Conservation (phyloP, 306 rosid genomes). For the Begonia fuchsioides region DNA sequence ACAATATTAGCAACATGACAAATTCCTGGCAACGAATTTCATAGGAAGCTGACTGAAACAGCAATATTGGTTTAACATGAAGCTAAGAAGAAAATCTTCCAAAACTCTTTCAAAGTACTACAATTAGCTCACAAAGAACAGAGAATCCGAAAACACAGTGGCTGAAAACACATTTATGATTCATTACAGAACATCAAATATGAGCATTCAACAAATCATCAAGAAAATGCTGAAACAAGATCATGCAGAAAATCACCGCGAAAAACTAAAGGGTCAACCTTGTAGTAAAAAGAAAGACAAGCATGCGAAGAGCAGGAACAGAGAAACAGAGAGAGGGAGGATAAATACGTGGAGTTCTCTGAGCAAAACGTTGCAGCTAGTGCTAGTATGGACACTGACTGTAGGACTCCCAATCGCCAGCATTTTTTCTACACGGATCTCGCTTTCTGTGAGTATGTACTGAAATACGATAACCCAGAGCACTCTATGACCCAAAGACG, state of each 20-base stretch:
- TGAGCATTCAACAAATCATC: constrained; percentile 11
- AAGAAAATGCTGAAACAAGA: too few species aligned
- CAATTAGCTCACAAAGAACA: too few species aligned
- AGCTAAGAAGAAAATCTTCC: not conserved
- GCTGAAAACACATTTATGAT: too few species aligned
- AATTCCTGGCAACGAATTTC: too few species aligned
- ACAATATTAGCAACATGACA: too few species aligned
- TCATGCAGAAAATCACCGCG: too few species aligned
- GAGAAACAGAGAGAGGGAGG: constrained; percentile 3
- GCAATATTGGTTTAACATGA: too few species aligned
- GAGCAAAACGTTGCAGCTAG: constrained; percentile 72
- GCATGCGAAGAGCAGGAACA: not conserved
- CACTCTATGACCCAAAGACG: too few species aligned
- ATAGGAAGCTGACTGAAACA: too few species aligned
- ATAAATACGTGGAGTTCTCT: constrained; percentile 83
- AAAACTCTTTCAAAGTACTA: not conserved
- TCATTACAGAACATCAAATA: too few species aligned
- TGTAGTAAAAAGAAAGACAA: constrained; percentile 8
- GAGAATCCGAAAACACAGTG: too few species aligned
- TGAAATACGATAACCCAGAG: constrained; percentile 9
- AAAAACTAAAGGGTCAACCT: constrained; percentile 12
- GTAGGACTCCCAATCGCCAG: constrained; percentile 65
- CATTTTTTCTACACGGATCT: constrained; percentile 39
- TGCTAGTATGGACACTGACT: constrained; percentile 33
- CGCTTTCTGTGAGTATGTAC: constrained; percentile 13